Percentiles rank a stretch among this genome's conserved stretches.
Evolutionary conservation across 1,139 yeast species (phyloP).

Genomic region (Candida albicans): DNA sequence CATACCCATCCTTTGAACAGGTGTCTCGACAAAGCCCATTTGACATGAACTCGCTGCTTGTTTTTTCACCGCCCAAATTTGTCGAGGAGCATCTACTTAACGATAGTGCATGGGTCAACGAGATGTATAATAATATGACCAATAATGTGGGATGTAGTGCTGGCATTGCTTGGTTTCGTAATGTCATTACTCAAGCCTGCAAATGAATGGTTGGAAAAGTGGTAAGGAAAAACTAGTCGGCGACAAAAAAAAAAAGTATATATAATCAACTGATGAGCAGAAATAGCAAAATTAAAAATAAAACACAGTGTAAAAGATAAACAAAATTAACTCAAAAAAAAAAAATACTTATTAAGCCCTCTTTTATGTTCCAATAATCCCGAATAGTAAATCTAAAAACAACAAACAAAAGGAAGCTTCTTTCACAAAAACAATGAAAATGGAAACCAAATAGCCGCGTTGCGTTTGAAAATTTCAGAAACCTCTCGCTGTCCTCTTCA

Average conservation of each 20-base stretch:
- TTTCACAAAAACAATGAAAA: too few species aligned
- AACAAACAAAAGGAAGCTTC: too few species aligned
- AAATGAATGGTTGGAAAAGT: too few species aligned
- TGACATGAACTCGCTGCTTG: conserved; percentile 38
- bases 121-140: neutral
- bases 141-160: neutral
- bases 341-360: too few species aligned
- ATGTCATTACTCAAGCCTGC: too few species aligned
- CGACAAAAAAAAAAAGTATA: too few species aligned
- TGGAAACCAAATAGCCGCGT: too few species aligned
- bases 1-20: conserved; percentile 46
- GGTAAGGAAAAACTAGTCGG: too few species aligned
- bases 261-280: neutral
- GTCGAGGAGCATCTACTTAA: conserved; percentile 45
- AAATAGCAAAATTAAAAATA: neutral
- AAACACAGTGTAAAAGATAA: neutral
- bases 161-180: neutral
- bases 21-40: conserved; percentile 54
- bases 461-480: too few species aligned
- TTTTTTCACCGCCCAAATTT: conserved; percentile 30
- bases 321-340: too few species aligned
- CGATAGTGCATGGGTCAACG: conserved; percentile 11
- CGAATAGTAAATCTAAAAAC: neutral
- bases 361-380: neutral
- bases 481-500: too few species aligned